Base-by-base conservation (phyloP, 1,284 basidiomycete species). In the Rhodotorula sp. region DNA sequence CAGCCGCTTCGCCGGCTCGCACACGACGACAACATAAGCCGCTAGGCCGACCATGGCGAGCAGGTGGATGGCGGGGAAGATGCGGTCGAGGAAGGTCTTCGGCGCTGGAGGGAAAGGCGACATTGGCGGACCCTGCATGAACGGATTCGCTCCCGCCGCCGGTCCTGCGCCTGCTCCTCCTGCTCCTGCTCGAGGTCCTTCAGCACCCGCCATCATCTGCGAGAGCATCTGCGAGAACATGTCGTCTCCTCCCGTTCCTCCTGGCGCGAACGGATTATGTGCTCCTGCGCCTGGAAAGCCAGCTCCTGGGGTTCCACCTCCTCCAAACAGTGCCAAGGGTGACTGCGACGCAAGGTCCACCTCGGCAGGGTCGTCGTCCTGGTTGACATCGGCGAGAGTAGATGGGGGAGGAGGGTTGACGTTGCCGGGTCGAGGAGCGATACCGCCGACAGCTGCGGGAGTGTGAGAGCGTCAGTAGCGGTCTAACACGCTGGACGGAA, bases 51-150 rank as follows among this genome's bases (percentile, higher is more conserved):
- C 70, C 76, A 77, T 77, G 34, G 73, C 57, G 9, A 75, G 30
- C 26, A 78, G 44, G 62, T 78, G 77, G 15, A 76, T 40, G 56
- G 77, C 58, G 20, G 77, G 77, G 40, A 78, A 72, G 26, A 77
- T 31, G 28, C 74, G 62, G 47, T 78, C 76, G 44, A 73, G 62
- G 63, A 70, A 60, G 5, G 76, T 76, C 62, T 76, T 77, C 24
- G 75, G 74, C 30, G 66, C 58, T 4, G 74, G 64, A 10, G 71
- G 65, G 40, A 69, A 62, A 18, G 75, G 70, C 34, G 67, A 61
- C 0, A 55, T 34, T 18, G 67, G 62, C 44, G 64, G 30, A 13
- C 40, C 40, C 53, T 51, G 54, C 34, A 51, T 53, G 68, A 70
- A 70, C 16, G 69, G 65, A 53, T 64, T 70, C 10, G 46, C 51